Percentiles rank a stretch among this genome's conserved stretches.
Conservation (phyloP, 2,329 filamentous ascomycete species). For the Domatiomyces globalis region DNA sequence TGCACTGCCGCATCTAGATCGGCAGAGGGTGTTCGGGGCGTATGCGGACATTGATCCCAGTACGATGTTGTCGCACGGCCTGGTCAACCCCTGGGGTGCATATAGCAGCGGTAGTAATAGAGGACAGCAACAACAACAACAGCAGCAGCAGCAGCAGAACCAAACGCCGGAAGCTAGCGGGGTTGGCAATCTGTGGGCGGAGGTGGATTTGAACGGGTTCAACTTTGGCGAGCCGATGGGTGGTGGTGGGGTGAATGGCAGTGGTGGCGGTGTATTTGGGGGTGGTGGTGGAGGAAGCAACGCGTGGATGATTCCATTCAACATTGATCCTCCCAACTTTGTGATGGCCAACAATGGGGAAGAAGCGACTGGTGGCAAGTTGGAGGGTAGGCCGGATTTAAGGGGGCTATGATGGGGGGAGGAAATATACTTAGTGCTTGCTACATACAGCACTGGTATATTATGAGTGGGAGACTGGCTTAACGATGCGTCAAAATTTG, state of each 20-base stretch:
- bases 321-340: conserved; percentile 60
- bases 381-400: conserved; percentile 8
- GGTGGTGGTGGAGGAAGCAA: conserved; percentile 22
- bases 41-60: conserved; percentile 36
- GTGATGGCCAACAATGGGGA: conserved; percentile 3
- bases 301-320: conserved; percentile 89
- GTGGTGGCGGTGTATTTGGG: background rate
- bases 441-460: too few species aligned
- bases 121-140: background rate
- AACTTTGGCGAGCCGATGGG: conserved; percentile 8
- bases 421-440: too few species aligned
- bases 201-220: conserved; percentile 14
- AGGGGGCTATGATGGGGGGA: background rate
- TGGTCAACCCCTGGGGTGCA: background rate
- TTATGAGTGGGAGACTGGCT: too few species aligned
- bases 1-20: conserved; percentile 52
- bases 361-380: conserved; percentile 10
- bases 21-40: conserved; percentile 61
- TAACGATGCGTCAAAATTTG: too few species aligned
- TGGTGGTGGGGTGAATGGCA: background rate
- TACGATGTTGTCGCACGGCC: background rate
- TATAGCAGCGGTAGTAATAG: too few species aligned
- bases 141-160: background rate
- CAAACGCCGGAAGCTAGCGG: conserved; percentile 17
- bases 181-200: conserved; percentile 13